phyloP scores from a whole-genome alignment of 192 early-diverging fungal species.

The Phlyctochytrium bullatum region DNA sequence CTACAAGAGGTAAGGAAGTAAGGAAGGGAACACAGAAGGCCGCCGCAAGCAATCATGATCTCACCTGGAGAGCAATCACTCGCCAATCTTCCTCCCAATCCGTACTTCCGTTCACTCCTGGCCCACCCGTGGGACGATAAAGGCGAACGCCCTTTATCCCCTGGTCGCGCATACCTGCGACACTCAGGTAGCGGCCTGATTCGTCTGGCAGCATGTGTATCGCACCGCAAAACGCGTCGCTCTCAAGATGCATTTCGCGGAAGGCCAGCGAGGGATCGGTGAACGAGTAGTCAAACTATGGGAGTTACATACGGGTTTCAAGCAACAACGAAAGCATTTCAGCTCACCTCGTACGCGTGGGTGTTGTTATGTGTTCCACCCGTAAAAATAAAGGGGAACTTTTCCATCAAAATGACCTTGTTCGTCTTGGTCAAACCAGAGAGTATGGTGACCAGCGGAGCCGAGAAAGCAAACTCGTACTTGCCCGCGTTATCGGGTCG shows the following conservation, averaged over 20 bases:
- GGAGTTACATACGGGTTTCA: too few species aligned
- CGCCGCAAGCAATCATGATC: too few species aligned
- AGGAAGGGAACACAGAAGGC: too few species aligned
- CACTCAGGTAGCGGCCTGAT: constrained; percentile 2
- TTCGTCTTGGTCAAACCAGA: background rate
- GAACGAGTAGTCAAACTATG: background rate
- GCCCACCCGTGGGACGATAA: background rate
- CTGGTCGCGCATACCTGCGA: background rate
- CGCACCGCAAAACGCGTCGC: constrained; percentile 5
- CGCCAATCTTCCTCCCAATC: background rate
- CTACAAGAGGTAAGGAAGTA: too few species aligned
- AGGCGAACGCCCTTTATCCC: background rate
- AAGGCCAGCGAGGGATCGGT: background rate
- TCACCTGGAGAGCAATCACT: too few species aligned
- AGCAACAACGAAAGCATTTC: too few species aligned
- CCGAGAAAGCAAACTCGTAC: background rate
- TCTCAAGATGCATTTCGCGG: constrained; percentile 3
- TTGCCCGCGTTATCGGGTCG: background rate
- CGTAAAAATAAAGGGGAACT: background rate
- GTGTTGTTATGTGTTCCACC: background rate
- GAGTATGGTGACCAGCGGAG: background rate
- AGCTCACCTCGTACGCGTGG: constrained; percentile 4
- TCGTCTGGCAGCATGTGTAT: constrained; percentile 6
- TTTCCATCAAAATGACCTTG: constrained; percentile 3
- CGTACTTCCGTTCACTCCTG: background rate